Conservation (phyloP, 192 early-diverging fungal species). For the Polychytrium aggregatum region DNA sequence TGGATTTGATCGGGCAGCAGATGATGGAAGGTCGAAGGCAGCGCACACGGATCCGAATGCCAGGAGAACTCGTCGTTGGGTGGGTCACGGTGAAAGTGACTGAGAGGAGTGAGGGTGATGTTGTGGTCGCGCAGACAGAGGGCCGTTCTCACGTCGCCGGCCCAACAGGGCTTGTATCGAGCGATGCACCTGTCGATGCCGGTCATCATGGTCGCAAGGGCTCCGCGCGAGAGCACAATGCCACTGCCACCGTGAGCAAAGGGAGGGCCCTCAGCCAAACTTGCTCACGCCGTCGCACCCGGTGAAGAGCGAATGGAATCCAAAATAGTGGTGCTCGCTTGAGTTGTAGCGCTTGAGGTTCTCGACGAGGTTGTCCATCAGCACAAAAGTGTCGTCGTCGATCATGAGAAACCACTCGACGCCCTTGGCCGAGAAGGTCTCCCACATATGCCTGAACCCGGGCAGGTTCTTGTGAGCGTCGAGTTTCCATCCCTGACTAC, state of each 20-base stretch:
- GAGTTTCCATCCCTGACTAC: conserved; percentile 29
- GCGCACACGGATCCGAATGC: conserved; percentile 29
- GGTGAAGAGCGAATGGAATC: conserved; percentile 23
- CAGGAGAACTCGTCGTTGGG: conserved; percentile 17
- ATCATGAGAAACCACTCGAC: conserved; percentile 54
- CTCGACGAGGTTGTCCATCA: conserved; percentile 33
- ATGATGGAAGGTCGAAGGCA: conserved; percentile 42
- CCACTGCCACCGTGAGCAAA: conserved; percentile 52
- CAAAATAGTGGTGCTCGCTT: conserved; percentile 25
- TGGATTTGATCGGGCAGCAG: conserved; percentile 30
- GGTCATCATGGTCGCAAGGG: conserved; percentile 23
- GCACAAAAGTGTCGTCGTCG: conserved; percentile 53
- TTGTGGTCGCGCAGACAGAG: conserved; percentile 42
- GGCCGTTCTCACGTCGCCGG: conserved; percentile 42
- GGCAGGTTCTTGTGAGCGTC: conserved; percentile 51
- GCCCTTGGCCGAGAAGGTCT: conserved; percentile 35
- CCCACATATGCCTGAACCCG: conserved; percentile 29
- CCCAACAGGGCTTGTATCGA: conserved; percentile 41
- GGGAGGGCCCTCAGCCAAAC: conserved; percentile 25
- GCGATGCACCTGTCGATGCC: conserved; percentile 27
- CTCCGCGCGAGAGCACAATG: conserved; percentile 37
- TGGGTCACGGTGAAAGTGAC: conserved; percentile 14
- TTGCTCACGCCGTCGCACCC: conserved; percentile 42
- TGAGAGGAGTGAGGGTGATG: conserved; percentile 14
- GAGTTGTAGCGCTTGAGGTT: conserved; percentile 20